Evolutionary conservation across 2,329 filamentous ascomycete species (phyloP).

Genomic region (Aureobasidium uvarum): DNA sequence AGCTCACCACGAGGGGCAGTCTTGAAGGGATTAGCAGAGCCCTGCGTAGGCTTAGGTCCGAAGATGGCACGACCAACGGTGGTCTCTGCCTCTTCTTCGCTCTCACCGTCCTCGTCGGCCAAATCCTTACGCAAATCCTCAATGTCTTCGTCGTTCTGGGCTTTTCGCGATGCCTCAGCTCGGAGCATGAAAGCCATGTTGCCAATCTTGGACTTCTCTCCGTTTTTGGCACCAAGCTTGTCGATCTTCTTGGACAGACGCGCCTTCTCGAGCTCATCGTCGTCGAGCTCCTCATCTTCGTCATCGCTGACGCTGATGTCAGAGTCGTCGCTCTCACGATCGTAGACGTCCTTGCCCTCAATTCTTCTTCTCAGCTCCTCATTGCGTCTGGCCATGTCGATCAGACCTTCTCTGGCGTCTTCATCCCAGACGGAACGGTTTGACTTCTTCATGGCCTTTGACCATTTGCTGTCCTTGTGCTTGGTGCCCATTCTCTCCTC

Average conservation of each 20-base stretch:
- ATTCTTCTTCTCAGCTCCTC: constrained; percentile 79
- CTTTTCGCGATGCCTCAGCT: constrained; percentile 73
- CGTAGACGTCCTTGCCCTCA: constrained; percentile 64
- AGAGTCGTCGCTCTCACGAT: constrained; percentile 37
- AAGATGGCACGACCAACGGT: constrained; percentile 70
- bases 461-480: constrained; percentile 89
- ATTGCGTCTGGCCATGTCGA: constrained; percentile 76
- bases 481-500: constrained; percentile 81
- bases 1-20: constrained; percentile 52
- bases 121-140: constrained; percentile 64
- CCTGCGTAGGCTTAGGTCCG: constrained; percentile 51
- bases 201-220: constrained; percentile 61
- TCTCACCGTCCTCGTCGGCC: constrained; percentile 58
- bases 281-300: constrained; percentile 64
- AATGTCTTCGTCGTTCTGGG: constrained; percentile 72
- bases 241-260: constrained; percentile 41
- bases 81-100: constrained; percentile 53
- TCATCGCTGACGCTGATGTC: constrained; percentile 52
- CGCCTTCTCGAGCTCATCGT: constrained; percentile 42
- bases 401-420: constrained; percentile 72
- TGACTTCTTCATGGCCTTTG: constrained; percentile 75
- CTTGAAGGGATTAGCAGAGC: constrained; percentile 35
- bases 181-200: constrained; percentile 94
- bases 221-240: constrained; percentile 41
- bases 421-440: constrained; percentile 87